Percentiles rank a stretch among this genome's conserved stretches.
Evolutionary conservation across 2,329 filamentous ascomycete species (phyloP).

Genomic region (Thelonectria discophora): DNA sequence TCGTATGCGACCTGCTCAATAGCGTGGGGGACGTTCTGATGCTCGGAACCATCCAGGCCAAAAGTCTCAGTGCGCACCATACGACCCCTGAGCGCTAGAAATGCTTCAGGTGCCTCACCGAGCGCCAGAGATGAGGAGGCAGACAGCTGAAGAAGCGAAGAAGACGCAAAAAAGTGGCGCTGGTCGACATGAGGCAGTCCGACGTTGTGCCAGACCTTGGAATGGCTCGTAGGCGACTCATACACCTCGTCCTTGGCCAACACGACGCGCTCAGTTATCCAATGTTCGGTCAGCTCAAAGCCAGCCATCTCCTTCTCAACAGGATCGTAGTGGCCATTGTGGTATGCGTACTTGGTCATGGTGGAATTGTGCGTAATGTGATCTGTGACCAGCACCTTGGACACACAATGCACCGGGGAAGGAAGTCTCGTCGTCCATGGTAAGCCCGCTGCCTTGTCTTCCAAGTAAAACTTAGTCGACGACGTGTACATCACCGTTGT

Average conservation of each 20-base stretch:
- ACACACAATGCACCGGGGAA: constrained; percentile 43
- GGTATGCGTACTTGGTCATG: constrained; percentile 28
- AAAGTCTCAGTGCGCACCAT: not conserved
- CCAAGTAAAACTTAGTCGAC: constrained; percentile 23
- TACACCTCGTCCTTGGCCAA: not conserved
- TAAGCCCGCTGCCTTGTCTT: constrained; percentile 30
- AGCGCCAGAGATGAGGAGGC: no score
- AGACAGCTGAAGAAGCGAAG: no score
- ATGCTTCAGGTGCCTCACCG: not conserved
- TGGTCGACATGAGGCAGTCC: no score
- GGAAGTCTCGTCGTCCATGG: constrained; percentile 42
- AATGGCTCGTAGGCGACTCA: not conserved
- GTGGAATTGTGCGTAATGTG: not conserved
- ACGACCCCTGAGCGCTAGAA: not conserved
- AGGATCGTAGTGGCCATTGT: constrained; percentile 43
- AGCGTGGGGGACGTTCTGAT: not conserved
- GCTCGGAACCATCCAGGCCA: not conserved
- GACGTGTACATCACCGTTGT: not conserved
- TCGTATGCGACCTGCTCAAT: not conserved
- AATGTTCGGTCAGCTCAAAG: constrained; percentile 44
- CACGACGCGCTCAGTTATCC: constrained; percentile 32
- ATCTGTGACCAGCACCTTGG: constrained; percentile 16
- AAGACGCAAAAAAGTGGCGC: no score
- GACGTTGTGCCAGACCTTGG: no score
- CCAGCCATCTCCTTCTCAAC: constrained; percentile 44